Base-by-base conservation (phyloP, 2,329 filamentous ascomycete species). In the Colletotrichum noveboracense region DNA sequence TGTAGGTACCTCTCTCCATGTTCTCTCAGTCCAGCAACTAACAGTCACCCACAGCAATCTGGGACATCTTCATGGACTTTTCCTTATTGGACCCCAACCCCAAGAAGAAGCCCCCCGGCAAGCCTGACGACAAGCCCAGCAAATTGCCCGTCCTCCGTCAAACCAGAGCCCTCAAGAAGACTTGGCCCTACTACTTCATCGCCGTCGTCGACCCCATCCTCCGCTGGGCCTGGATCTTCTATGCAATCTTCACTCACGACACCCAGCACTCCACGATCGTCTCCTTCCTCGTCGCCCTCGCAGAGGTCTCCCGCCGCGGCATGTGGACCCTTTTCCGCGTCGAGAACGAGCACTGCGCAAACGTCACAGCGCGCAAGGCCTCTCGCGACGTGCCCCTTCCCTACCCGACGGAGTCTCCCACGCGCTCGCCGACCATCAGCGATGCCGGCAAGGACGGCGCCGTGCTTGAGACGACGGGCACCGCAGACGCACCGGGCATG, bases 51-150 rank as follows among this genome's bases (percentile, higher is more conserved):
- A 6, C 70, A 93, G 92, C 93, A 12, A 90, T 98, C 56, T 99
- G 97, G 97, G 97, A 99, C 82, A 86, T 99, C 3, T 92, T 95
- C 78, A 98, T 98, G 94, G 97, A 99, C 84, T 98, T 97, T 90
- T 97, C 94, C 74, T 89, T 48, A 6, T 43, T 43, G 38, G 38
- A 43, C 3, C 38, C 38, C 18, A 43, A 43, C 16, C 38, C 38
- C 38, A 43, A 43, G 38, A 43, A 43, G 18, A 18, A n/a, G 38
- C 0, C 9, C 18, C 8, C 8, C 0, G 38, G 38, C 0, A 43
- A 43, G 38, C 38, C 38, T 3, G 38, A 43, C 38, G 38, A n/a
- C 3, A 43, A 43, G 38, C 38, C 16, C 38, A 43, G 38, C 38
- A 43, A 2, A 43, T n/a, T 3, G 38, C 38, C 38, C 16, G 38